Evolutionary conservation across 495 filamentous ascomycete species (phyloP), one percentile per base, ranked within the genome.

Genomic region (Penicillium crystallinum): DNA sequence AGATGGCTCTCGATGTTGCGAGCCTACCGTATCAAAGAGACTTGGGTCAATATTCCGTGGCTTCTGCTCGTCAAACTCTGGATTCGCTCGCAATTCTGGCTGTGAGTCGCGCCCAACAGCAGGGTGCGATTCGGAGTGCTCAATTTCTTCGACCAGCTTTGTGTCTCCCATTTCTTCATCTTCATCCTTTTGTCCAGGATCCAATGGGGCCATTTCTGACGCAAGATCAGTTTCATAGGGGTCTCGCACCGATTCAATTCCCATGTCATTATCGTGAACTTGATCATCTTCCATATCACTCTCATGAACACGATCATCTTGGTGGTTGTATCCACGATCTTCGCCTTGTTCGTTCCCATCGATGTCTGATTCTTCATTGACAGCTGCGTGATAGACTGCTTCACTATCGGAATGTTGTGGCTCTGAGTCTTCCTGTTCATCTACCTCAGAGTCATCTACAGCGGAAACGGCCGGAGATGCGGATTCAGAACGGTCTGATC

Each of bases 261-360:
- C 48, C 19, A 55, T 58, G 7, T 63, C 54, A 42, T 50, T 60
- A 8, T 57, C 54, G 21, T 58, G 36, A 18, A 53, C 37, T 46
- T 31, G 46, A 4, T 58, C 61, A 11, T 54, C 53, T 12, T 64
- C 48, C 19, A 55, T 58, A 6, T 63, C 54, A 42, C 53, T 60
- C 10, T 57, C 54, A 18, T 58, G 36, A 18, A 53, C 37, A 44
- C 35, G 46, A 4, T 58, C 54, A 42, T 57, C 43, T 43, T 49
- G 27, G 1, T 39, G 45, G 34, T 37, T 12, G 18, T 40, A 14
- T 48, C 40, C 37, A 9, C 36, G 37, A 21, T 55, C 43, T 12
- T 57, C 25, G 17, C 25, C 22, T 49, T 52, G 49, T 22, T 53
- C 25, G 9, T 37, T 31, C 39, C 48, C 49, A 19, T 55, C 53